These are phyloP conservation scores for Umbelopsis sp. DNA, from an alignment of 192 early-diverging fungal species.

Conservation along the genomic window DNA sequence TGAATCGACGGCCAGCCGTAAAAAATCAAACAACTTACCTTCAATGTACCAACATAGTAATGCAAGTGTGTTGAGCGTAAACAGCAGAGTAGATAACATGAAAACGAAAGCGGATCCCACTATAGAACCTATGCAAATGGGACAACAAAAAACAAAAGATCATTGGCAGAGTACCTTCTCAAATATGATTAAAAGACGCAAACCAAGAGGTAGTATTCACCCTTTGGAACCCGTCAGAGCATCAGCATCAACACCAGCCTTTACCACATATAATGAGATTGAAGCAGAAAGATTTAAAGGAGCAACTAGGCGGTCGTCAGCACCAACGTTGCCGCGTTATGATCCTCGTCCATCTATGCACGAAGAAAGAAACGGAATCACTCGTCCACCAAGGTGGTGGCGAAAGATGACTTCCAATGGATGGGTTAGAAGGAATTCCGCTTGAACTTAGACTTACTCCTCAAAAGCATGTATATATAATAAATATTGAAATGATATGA, in stretches of 20 bases:
- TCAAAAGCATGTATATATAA: background rate
- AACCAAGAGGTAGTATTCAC: background rate
- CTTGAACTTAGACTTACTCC: background rate
- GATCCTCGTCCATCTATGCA: slow-evolving; percentile 10
- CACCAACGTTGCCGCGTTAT: background rate
- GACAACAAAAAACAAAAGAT: background rate
- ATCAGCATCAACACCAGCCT: background rate
- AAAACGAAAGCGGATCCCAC: background rate
- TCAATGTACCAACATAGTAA: too few relatives aligned
- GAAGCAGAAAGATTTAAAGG: background rate
- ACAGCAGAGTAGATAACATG: background rate
- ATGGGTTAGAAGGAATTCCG: background rate
- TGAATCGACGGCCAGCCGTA: too few relatives aligned
- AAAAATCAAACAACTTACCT: too few relatives aligned
- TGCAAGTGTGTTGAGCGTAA: too few relatives aligned
- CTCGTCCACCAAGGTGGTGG: slow-evolving; percentile 6
- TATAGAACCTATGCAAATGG: background rate
- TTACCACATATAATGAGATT: background rate
- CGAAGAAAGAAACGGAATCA: slow-evolving; percentile 14
- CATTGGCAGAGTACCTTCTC: background rate
- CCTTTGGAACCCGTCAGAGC: background rate
- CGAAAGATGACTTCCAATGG: background rate
- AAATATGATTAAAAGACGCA: slow-evolving; percentile 4
- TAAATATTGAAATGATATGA: background rate
- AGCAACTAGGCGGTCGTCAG: background rate